Conservation (phyloP, 805 yeast genomes). For the Hemisphaericaspora nanyangensis region DNA sequence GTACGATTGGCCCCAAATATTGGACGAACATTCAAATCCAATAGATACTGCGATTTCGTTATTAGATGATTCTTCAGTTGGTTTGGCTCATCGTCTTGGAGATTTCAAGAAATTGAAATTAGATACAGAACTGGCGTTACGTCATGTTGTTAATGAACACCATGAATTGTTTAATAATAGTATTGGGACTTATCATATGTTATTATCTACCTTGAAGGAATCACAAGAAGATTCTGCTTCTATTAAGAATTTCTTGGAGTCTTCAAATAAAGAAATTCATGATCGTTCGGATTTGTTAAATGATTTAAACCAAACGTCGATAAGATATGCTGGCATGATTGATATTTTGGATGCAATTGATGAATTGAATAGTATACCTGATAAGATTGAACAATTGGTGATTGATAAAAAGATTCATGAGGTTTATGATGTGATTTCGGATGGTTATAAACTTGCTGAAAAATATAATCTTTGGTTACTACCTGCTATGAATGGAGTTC, state of each 20-base stretch:
- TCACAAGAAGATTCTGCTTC: constrained; percentile 56
- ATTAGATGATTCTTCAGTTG: constrained; percentile 86
- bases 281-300: constrained; percentile 53
- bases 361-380: constrained; percentile 55
- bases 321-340: constrained; percentile 62
- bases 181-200: constrained; percentile 77
- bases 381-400: constrained; percentile 60
- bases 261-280: constrained; percentile 48
- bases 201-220: constrained; percentile 58
- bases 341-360: constrained; percentile 67
- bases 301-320: constrained; percentile 63
- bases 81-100: constrained; percentile 67
- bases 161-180: constrained; percentile 81
- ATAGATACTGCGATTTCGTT: constrained; percentile 80
- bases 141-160: constrained; percentile 72
- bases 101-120: constrained; percentile 64
- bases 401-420: constrained; percentile 65
- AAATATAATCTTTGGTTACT: constrained; percentile 55
- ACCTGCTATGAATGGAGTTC: constrained; percentile 48
- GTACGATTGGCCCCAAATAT: constrained; percentile 43
- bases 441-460: constrained; percentile 43
- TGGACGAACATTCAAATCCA: constrained; percentile 56
- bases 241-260: constrained; percentile 46
- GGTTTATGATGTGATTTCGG: constrained; percentile 54
- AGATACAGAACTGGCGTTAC: constrained; percentile 54